These are phyloP conservation scores for Rhodotorula sp. DNA, from an alignment of 1,284 basidiomycete genomes.

Conservation along the genomic window DNA sequence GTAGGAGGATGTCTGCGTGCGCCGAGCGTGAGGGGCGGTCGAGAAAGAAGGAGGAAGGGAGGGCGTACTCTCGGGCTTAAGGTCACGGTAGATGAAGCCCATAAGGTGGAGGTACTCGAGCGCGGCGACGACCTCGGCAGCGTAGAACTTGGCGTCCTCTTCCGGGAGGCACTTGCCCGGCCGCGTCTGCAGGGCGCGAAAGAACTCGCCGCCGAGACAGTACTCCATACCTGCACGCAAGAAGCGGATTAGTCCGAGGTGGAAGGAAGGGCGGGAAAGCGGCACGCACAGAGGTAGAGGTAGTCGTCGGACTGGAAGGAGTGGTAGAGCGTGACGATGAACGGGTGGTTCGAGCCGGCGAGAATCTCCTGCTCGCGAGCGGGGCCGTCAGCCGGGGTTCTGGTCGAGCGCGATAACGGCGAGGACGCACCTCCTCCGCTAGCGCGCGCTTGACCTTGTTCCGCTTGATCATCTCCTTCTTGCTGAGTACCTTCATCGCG, in stretches of 20 bases:
- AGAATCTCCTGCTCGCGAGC: conserved; percentile 70
- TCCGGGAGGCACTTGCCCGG: conserved; percentile 95
- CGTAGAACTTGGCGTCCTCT: conserved; percentile 95
- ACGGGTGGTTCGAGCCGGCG: conserved; percentile 93
- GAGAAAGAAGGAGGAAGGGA: neutral
- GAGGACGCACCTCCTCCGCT: conserved; percentile 69
- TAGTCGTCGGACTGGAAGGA: conserved; percentile 98
- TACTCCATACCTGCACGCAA: conserved; percentile 75
- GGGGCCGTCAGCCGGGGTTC: neutral
- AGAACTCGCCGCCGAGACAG: conserved; percentile 99
- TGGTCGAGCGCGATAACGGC: too few species aligned
- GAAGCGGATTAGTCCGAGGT: neutral
- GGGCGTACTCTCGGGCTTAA: conserved; percentile 94
- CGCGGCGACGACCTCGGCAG: conserved; percentile 96
- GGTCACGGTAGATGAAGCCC: conserved; percentile 98
- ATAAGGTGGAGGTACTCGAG: conserved; percentile 98
- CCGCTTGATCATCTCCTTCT: conserved; percentile 97
- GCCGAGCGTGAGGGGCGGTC: neutral
- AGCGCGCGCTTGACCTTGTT: conserved; percentile 97
- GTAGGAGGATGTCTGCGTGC: conserved; percentile 85
- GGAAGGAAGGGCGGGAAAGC: neutral
- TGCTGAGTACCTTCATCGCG: conserved; percentile 96
- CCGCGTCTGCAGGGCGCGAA: conserved; percentile 89
- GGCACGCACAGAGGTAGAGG: conserved; percentile 72
- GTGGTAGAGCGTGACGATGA: conserved; percentile 96